Evolutionary conservation across 768 basidiomycete genomes (phyloP).

Genomic region (Serendipita indica): DNA sequence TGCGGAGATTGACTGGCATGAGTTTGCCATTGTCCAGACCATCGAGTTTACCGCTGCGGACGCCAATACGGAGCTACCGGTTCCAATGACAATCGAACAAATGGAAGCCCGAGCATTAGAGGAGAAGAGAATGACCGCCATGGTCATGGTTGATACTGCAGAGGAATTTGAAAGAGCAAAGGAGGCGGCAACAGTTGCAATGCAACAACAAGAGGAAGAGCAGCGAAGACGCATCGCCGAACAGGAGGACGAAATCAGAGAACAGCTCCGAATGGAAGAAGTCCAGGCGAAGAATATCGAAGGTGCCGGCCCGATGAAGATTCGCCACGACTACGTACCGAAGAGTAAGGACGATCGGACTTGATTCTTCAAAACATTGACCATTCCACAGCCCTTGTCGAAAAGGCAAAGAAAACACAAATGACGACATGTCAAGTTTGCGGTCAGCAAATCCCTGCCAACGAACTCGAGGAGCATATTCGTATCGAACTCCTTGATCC

Average conservation of each 20-base stretch:
- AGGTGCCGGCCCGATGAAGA: slow-evolving; percentile 74
- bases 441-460: slow-evolving; percentile 89
- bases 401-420: slow-evolving; percentile 47
- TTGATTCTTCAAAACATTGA: slow-evolving; percentile 12
- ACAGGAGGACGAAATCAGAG: slow-evolving; percentile 53
- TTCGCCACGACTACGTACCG: slow-evolving; percentile 90
- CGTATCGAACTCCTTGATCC: slow-evolving; percentile 96
- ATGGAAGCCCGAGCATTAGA: slow-evolving; percentile 93
- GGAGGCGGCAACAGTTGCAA: slow-evolving; percentile 74
- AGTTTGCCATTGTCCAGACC: slow-evolving; percentile 94
- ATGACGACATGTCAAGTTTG: slow-evolving; percentile 87
- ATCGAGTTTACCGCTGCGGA: slow-evolving; percentile 95
- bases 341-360: slow-evolving; percentile 48
- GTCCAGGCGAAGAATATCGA: slow-evolving; percentile 66
- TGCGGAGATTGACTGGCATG: slow-evolving; percentile 98
- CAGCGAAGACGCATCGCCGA: slow-evolving; percentile 48
- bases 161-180: slow-evolving; percentile 74
- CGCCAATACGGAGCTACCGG: slow-evolving; percentile 76
- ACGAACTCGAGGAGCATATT: slow-evolving; percentile 95
- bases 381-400: slow-evolving; percentile 37
- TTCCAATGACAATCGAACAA: slow-evolving; percentile 92
- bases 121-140: slow-evolving; percentile 94
- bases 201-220: slow-evolving; percentile 64
- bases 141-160: slow-evolving; percentile 91
- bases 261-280: slow-evolving; percentile 62